Conservation (phyloP, 306 rosid species). For the Medicago lupulina region DNA sequence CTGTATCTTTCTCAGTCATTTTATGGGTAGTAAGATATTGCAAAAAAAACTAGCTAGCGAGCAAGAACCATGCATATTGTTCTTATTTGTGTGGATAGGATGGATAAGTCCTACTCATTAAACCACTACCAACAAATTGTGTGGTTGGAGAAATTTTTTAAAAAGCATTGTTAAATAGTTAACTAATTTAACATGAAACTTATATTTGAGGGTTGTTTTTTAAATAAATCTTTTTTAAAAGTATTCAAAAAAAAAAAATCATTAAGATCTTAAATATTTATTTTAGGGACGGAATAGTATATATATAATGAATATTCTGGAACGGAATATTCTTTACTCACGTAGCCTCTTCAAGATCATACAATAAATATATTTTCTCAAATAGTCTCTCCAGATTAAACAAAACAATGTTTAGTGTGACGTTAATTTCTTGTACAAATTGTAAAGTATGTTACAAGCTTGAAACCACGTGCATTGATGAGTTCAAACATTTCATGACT, state of each 20-base stretch:
- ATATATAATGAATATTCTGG: too few relatives aligned
- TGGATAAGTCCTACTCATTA: neutral
- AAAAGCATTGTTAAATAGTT: too few relatives aligned
- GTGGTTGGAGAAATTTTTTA: neutral
- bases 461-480: neutral
- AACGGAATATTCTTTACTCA: too few relatives aligned
- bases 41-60: too few relatives aligned
- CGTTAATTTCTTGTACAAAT: neutral
- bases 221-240: too few relatives aligned
- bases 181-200: too few relatives aligned
- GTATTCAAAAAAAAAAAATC: too few relatives aligned
- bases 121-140: neutral
- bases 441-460: neutral
- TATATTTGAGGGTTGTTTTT: too few relatives aligned
- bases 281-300: too few relatives aligned
- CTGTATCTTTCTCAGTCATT: conserved; percentile 46
- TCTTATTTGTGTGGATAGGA: conserved; percentile 32
- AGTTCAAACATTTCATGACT: neutral
- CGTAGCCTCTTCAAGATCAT: neutral
- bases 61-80: neutral
- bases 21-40: neutral
- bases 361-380: neutral
- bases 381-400: neutral
- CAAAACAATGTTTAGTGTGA: neutral
- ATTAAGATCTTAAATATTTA: too few relatives aligned